These are phyloP conservation scores for Lepidium sativum DNA, from an alignment of 345 rosid genomes.

Conservation along the genomic window DNA sequence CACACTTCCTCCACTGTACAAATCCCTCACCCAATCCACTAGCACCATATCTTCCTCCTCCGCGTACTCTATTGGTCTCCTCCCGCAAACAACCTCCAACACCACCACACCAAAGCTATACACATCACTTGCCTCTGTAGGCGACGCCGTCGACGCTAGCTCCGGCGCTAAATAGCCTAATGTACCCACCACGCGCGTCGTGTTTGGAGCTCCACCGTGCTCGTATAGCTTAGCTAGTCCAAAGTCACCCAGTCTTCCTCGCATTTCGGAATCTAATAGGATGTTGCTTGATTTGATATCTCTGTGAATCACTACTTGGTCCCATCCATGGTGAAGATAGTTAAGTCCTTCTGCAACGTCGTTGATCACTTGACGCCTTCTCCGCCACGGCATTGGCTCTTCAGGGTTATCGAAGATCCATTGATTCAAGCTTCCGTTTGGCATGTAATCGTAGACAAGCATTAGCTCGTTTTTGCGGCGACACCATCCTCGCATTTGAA, in stretches of 20 bases:
- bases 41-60: slow-evolving; percentile 50
- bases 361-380: slow-evolving; percentile 46
- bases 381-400: slow-evolving; percentile 50
- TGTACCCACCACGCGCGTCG: slow-evolving; percentile 83
- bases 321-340: slow-evolving; percentile 91
- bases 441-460: slow-evolving; percentile 88
- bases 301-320: slow-evolving; percentile 74
- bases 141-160: slow-evolving; percentile 45
- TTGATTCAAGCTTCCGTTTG: slow-evolving; percentile 65
- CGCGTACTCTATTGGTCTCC: slow-evolving; percentile 53
- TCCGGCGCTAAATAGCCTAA: slow-evolving; percentile 87
- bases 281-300: slow-evolving; percentile 86
- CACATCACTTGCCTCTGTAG: slow-evolving; percentile 64
- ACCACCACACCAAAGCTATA: slow-evolving; percentile 83
- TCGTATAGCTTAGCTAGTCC: slow-evolving; percentile 72
- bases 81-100: slow-evolving; percentile 73
- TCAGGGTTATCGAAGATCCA: slow-evolving; percentile 58
- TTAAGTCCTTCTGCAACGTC: slow-evolving; percentile 80
- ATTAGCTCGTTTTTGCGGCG: slow-evolving; percentile 57
- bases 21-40: slow-evolving; percentile 61
- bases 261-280: slow-evolving; percentile 66
- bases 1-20: slow-evolving; percentile 45
- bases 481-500: slow-evolving; percentile 88
- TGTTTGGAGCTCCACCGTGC: slow-evolving; percentile 69
- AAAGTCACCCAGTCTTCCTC: slow-evolving; percentile 80